Conservation (phyloP, 805 yeast genomes). For the Wickerhamiella domercqiae region DNA sequence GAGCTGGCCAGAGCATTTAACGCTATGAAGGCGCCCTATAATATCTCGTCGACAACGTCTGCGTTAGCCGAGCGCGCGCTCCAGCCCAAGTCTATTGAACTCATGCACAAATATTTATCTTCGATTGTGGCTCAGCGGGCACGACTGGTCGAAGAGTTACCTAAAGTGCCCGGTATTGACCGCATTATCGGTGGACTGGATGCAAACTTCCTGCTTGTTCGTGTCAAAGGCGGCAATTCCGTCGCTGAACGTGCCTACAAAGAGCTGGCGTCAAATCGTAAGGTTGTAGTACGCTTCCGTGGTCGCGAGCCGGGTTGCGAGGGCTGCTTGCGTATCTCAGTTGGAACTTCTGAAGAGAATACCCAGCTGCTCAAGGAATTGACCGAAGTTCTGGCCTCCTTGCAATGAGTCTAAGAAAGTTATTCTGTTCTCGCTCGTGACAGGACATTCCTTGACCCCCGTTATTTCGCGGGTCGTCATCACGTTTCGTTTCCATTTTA, state of each 20-base stretch:
- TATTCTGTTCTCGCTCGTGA: not conserved
- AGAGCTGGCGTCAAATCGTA: constrained; percentile 51
- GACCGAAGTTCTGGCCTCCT: constrained; percentile 15
- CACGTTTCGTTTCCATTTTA: too few species aligned
- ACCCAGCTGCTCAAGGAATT: constrained; percentile 38
- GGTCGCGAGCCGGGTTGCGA: constrained; percentile 80
- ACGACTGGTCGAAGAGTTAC: constrained; percentile 37
- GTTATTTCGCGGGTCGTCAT: too few species aligned
- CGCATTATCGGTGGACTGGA: constrained; percentile 69
- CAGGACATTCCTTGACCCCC: too few species aligned
- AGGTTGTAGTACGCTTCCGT: constrained; percentile 79
- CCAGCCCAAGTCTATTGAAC: constrained; percentile 35
- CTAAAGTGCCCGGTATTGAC: constrained; percentile 48
- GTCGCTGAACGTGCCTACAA: constrained; percentile 54
- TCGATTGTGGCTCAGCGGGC: constrained; percentile 41
- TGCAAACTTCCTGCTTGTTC: constrained; percentile 70
- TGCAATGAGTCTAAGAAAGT: not conserved
- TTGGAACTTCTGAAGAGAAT: constrained; percentile 76
- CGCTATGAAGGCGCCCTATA: constrained; percentile 92
- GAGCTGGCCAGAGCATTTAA: constrained; percentile 56
- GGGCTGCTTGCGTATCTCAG: constrained; percentile 75
- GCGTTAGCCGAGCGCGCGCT: constrained; percentile 64
- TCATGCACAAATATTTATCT: constrained; percentile 42
- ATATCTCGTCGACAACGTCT: constrained; percentile 70
- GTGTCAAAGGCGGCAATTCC: constrained; percentile 52